Base-by-base conservation (phyloP, 2,329 filamentous ascomycete genomes). In the Cladobotryum mycophilum region DNA sequence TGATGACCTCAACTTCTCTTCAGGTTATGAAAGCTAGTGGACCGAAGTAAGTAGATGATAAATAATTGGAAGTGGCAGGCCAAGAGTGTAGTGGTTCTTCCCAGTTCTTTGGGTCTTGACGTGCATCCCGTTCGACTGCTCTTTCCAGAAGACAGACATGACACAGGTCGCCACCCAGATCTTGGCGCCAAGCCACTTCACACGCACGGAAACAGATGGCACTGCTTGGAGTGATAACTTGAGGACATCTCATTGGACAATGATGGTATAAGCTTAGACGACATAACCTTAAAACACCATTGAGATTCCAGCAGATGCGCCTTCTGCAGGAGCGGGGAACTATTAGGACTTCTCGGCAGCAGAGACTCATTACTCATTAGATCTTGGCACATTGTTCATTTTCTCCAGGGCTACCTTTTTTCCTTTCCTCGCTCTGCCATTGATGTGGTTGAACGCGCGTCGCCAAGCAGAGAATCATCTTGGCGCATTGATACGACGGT, bases 121-220 rank as follows among this genome's bases (percentile, higher is more conserved):
- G 25, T 30, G 25, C 25, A 30, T 30, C 25, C 9, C 6, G 20
- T 41, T 41, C n/a, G 3, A 44, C 41, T 35, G n/a, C 33, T 18
- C 47, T 30, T 48, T 43, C 47, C 38, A 48, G 40, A 48, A 48
- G n/a, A 8, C 6, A 48, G n/a, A 8, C 6, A 18, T 20, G 5
- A 17, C 8, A 36, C 3, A 48, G 25, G 18, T 48, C 46, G 46
- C 46, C 46, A 48, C 40, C 47, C 43, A 43, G 40, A 43, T 48
- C 13, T 20, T 37, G 25, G 40, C 40, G 17, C 40, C 40, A 42
- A 42, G 40, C 12, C 18, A 30, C 25, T 30, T 30, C 9, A 3
- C 25, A 30, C 25, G 9, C 25, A 30, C 6, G 8, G 25, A 30
- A 30, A 30, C 6, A 7, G 6, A 30, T 3, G 25, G 25, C 25